These are phyloP conservation scores for Euclidium syriacum DNA, from an alignment of 345 rosid species.

Conservation along the genomic window DNA sequence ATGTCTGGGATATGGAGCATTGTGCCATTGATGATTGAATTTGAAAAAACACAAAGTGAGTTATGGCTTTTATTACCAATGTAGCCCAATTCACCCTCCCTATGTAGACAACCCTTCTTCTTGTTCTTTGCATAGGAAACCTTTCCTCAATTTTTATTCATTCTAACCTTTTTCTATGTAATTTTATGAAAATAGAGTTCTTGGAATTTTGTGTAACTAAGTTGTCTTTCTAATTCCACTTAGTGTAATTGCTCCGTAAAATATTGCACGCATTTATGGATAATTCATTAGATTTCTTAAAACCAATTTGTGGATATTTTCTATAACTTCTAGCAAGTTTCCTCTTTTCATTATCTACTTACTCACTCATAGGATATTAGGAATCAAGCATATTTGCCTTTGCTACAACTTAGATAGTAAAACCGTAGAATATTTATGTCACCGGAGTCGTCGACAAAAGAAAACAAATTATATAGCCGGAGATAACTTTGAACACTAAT, in stretches of 20 bases:
- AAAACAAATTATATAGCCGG: no score
- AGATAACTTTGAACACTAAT: no score
- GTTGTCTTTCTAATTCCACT: constrained; percentile 10
- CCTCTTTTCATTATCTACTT: neutral
- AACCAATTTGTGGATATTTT: neutral
- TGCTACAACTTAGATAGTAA: no score
- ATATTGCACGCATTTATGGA: neutral
- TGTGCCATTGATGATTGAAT: constrained; percentile 55
- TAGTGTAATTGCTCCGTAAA: neutral
- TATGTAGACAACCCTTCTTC: constrained; percentile 40
- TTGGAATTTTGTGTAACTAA: constrained; percentile 13
- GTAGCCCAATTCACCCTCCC: constrained; percentile 48
- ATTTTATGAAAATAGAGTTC: neutral
- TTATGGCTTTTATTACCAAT: constrained; percentile 46
- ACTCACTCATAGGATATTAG: no score
- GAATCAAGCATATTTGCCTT: no score
- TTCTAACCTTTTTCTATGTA: constrained; percentile 15
- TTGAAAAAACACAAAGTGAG: constrained; percentile 46
- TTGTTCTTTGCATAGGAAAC: constrained; percentile 58
- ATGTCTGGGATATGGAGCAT: constrained; percentile 32
- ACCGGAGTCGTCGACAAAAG: no score
- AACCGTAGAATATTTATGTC: no score
- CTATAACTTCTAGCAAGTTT: no score
- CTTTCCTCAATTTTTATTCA: constrained; percentile 36
- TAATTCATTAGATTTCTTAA: neutral